phyloP scores from a whole-genome alignment of 2,329 filamentous ascomycete genomes.

The Colletotrichum eleusines region DNA sequence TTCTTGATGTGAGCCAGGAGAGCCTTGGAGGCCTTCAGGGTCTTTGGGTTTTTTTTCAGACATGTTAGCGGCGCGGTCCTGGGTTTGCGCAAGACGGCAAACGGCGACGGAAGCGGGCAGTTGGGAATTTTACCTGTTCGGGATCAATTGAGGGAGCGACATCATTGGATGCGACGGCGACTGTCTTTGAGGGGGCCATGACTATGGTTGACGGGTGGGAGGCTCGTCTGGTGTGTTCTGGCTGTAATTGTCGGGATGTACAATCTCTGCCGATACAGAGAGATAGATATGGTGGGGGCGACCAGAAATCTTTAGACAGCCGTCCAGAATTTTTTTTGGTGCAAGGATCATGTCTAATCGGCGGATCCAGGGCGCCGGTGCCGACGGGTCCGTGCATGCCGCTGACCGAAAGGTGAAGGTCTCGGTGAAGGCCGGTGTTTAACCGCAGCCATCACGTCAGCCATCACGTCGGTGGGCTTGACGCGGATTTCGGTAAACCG shows the following conservation, averaged over 20 bases:
- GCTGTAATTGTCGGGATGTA: slow-evolving; percentile 14
- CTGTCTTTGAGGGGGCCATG: slow-evolving; percentile 58
- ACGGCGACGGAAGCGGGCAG: not conserved
- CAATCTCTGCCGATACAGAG: slow-evolving; percentile 12
- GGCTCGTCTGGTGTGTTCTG: slow-evolving; percentile 23
- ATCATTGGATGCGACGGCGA: slow-evolving; percentile 48
- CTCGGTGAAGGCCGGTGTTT: slow-evolving; percentile 18
- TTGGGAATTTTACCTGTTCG: slow-evolving; percentile 53
- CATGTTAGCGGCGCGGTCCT: slow-evolving; percentile 31
- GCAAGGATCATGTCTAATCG: slow-evolving; percentile 36
- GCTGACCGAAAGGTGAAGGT: slow-evolving; percentile 17
- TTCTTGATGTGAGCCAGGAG: slow-evolving; percentile 73
- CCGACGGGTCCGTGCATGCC: slow-evolving; percentile 27
- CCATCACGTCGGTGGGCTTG: not conserved
- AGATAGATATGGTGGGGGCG: slow-evolving; percentile 30
- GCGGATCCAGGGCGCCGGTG: slow-evolving; percentile 36
- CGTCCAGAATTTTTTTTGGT: slow-evolving; percentile 41
- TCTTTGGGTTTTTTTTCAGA: slow-evolving; percentile 57
- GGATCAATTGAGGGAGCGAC: slow-evolving; percentile 54
- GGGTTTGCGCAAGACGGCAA: not conserved
- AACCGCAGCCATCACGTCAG: slow-evolving; percentile 8
- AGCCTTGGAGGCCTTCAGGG: slow-evolving; percentile 72
- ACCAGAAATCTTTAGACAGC: slow-evolving; percentile 33
- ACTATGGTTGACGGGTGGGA: slow-evolving; percentile 35
- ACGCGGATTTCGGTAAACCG: not conserved